phyloP scores from a whole-genome alignment of 441 rosid genomes.

The Adansonia rubrostipa region DNA sequence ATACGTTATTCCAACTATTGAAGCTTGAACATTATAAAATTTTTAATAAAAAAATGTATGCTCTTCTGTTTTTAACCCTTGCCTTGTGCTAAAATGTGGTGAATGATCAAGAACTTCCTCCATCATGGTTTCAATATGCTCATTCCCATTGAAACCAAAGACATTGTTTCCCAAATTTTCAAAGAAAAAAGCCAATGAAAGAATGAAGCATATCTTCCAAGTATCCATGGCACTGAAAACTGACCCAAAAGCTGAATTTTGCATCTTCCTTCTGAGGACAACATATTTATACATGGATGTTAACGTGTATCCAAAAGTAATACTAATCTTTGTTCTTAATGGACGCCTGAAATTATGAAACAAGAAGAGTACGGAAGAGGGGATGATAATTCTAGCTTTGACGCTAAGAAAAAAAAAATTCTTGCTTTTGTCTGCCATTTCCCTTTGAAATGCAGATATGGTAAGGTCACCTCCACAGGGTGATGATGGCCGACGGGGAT shows the following conservation, averaged over 20 bases:
- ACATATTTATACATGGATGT: slow-evolving; percentile 39
- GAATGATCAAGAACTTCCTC: slow-evolving; percentile 38
- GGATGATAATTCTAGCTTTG: slow-evolving; percentile 44
- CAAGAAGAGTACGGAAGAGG: slow-evolving; percentile 45
- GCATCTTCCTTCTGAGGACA: slow-evolving; percentile 22
- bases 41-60: not conserved
- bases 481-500: not conserved
- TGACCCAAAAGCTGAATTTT: slow-evolving; percentile 19
- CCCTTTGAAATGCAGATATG: slow-evolving; percentile 41
- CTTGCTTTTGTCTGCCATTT: slow-evolving; percentile 26
- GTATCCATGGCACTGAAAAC: slow-evolving; percentile 39
- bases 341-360: slow-evolving; percentile 30
- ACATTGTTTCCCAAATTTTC: slow-evolving; percentile 28
- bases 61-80: slow-evolving; percentile 39
- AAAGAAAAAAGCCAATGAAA: slow-evolving; percentile 27
- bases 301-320: not conserved
- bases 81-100: slow-evolving; percentile 35
- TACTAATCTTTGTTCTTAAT: not conserved
- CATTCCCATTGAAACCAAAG: slow-evolving; percentile 29
- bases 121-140: slow-evolving; percentile 36
- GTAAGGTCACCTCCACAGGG: not conserved
- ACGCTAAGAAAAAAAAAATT: slow-evolving; percentile 54
- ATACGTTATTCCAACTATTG: not conserved
- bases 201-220: slow-evolving; percentile 28
- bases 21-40: not conserved